Evolutionary conservation across 1,284 basidiomycete genomes (phyloP).

Genomic region (Apiotrichum sp.): DNA sequence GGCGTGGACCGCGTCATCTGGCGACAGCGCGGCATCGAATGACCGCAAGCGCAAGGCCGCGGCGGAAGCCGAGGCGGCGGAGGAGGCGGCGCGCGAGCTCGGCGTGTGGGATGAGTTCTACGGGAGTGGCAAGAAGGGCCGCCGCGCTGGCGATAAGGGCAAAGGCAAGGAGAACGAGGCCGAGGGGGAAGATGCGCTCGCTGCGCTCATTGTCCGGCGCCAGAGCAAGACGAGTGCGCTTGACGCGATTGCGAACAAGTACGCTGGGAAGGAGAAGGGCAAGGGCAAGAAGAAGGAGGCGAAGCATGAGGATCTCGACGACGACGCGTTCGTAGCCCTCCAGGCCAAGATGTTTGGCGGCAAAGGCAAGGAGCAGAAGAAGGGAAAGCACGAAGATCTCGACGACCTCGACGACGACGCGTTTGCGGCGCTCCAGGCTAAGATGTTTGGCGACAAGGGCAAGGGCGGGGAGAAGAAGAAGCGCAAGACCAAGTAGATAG

Average conservation of each 20-base stretch:
- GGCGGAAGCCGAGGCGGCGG: conserved; percentile 78
- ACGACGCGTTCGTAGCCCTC: conserved; percentile 41
- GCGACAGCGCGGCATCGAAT: conserved; percentile 68
- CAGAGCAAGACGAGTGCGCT: conserved; percentile 62
- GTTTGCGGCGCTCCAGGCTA: conserved; percentile 39
- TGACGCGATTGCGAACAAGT: conserved; percentile 75
- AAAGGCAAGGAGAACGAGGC: conserved; percentile 50
- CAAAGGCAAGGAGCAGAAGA: conserved; percentile 5
- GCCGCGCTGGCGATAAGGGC: conserved; percentile 55
- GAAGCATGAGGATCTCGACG: conserved; percentile 35
- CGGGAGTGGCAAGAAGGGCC: conserved; percentile 66
- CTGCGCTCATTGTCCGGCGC: conserved; percentile 74
- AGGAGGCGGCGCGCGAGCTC: conserved; percentile 74
- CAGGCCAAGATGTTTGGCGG: conserved; percentile 38
- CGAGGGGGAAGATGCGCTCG: conserved; percentile 59
- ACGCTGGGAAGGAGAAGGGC: conserved; percentile 39
- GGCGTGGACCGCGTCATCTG: conserved; percentile 61
- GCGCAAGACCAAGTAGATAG: conserved; percentile 1
- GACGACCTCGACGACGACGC: conserved; percentile 39
- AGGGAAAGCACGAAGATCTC: conserved; percentile 8
- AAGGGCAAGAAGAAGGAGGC: conserved; percentile 14
- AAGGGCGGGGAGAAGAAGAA: background rate
- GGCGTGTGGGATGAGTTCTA: conserved; percentile 96
- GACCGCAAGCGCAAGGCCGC: conserved; percentile 66
- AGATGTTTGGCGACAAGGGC: conserved; percentile 29